Conservation (phyloP, 257 asterid species). For the Nicotiana paniculata region DNA sequence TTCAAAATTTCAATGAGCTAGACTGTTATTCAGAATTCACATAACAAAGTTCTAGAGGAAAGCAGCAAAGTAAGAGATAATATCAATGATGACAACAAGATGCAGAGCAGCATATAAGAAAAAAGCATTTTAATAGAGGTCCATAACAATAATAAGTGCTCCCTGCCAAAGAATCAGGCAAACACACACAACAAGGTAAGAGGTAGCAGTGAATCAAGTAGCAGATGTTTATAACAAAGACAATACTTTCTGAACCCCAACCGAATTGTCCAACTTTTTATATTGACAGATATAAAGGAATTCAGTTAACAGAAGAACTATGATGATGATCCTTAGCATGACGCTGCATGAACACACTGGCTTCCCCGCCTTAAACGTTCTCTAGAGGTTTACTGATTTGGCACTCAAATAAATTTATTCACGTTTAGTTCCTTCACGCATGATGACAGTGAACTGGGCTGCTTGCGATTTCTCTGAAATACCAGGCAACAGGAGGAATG, state of each 20-base stretch:
- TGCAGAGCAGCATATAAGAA: not conserved
- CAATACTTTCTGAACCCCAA: not conserved
- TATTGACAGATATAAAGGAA: not conserved
- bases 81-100: not conserved
- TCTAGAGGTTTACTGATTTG: not conserved
- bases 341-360: not conserved
- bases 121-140: not conserved
- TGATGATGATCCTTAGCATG: not conserved
- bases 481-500: not conserved
- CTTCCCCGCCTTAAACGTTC: not conserved
- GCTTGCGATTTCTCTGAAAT: not conserved
- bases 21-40: not conserved
- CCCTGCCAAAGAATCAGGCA: not conserved
- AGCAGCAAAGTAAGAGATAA: conserved; percentile 1
- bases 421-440: not conserved
- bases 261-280: not conserved
- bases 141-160: not conserved
- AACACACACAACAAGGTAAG: not conserved
- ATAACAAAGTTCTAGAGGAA: not conserved
- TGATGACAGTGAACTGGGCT: not conserved
- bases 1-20: not conserved
- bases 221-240: not conserved
- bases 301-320: not conserved
- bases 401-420: not conserved
- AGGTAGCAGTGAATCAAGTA: not conserved